These are phyloP conservation scores for Fusarium metavorans DNA, from an alignment of 2,329 filamentous ascomycete genomes.

Conservation along the genomic window DNA sequence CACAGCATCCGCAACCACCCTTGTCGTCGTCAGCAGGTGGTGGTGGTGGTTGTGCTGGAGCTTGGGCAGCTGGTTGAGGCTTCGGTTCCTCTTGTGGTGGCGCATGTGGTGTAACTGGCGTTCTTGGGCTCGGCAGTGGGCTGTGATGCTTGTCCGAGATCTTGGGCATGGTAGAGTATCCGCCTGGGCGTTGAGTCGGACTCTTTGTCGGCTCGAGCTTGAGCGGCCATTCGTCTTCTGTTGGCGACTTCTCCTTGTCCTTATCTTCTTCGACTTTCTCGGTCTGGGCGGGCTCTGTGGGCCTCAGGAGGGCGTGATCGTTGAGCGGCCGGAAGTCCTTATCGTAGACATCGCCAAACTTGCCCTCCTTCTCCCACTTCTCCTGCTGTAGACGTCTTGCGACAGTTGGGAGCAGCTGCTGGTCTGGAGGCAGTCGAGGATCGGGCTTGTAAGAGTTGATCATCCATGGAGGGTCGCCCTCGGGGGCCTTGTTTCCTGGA, in stretches of 20 bases:
- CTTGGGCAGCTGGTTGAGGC: constrained; percentile 23
- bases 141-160: constrained; percentile 56
- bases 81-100: constrained; percentile 39
- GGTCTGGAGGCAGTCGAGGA: constrained; percentile 90
- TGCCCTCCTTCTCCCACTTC: constrained; percentile 93
- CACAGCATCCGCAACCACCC: constrained; percentile 63
- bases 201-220: constrained; percentile 60
- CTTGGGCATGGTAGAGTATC: constrained; percentile 74
- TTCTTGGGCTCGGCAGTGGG: constrained; percentile 59
- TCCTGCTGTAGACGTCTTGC: constrained; percentile 92
- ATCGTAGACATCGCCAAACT: constrained; percentile 87
- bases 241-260: constrained; percentile 21
- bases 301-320: constrained; percentile 66
- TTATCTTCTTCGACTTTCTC: constrained; percentile 20
- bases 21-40: constrained; percentile 50
- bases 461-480: constrained; percentile 97
- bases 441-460: constrained; percentile 96
- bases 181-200: constrained; percentile 58
- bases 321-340: constrained; percentile 88
- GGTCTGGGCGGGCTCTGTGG: constrained; percentile 54
- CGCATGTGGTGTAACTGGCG: constrained; percentile 52
- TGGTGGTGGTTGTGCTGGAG: constrained; percentile 31
- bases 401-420: constrained; percentile 95
- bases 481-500: constrained; percentile 73
- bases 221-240: constrained; percentile 70